Base-by-base conservation (phyloP, 768 basidiomycete genomes). In the Mycena floridula region DNA sequence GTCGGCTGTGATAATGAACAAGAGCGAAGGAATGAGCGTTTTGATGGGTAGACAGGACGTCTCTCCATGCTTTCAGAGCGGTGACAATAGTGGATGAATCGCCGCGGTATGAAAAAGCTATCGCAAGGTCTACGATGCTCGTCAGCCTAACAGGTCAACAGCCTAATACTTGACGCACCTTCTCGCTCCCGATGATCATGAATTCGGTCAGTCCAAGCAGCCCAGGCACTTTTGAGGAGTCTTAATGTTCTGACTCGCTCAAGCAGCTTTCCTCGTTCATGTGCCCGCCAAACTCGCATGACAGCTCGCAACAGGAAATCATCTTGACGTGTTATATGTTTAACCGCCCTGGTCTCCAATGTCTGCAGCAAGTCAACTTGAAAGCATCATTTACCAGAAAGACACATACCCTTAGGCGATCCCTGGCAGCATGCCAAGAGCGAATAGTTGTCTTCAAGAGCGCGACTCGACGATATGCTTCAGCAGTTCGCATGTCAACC, bases 211-310 rank as follows among this genome's bases (percentile, higher is more conserved):
- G 61, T 65, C 85, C 85, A 87, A 13, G 67, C 54, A 15, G 56
- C 53, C 72, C 76, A 79, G 1, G 65, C 61, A 32, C 60, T 60
- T 51, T 70, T 74, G 37, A 76, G 42, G 7, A 80, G 51, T 25
- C 77, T 69, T 16, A 67, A 49, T 4, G 63, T 59, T 42, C 67
- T 72, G 26, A 81, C 75, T 37, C 74, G 70, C 45, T 76, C 76
- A 9, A 87, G 66, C 23, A 80, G 66, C 40, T 61, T 66, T 24
- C 80, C 81, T 7, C 80, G 74, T 53, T 83, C 82, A 28, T 74
- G 75, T 18, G 85, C 80, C 52, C 74, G 82, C 84, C 85, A 84
- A 3, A 85, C 73, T 38, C 79, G 68, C 53, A 71, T 61, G 37
- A 82, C 64, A 23, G 79, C 83, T 37, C 74, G 72, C 24, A 85